Percentiles rank a stretch among this genome's conserved stretches.
These are phyloP conservation scores for Eustoma russellianum DNA, from an alignment of 257 asterid species.

Conservation along the genomic window DNA sequence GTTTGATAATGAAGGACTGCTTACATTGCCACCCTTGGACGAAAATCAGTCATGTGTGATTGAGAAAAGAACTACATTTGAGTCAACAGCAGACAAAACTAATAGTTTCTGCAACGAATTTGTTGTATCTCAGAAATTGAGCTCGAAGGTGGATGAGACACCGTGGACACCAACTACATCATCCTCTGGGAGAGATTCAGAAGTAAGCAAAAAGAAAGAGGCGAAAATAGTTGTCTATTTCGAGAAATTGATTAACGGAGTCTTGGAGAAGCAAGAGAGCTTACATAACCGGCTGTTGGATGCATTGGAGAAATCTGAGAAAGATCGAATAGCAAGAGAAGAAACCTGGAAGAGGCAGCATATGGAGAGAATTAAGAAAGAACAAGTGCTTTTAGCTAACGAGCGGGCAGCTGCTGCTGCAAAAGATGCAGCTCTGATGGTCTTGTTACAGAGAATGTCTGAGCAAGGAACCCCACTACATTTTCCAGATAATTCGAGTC, in stretches of 20 bases:
- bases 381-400: slow-evolving; percentile 40
- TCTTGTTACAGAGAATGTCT: slow-evolving; percentile 47
- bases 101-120: slow-evolving; percentile 24
- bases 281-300: slow-evolving; percentile 54
- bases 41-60: slow-evolving; percentile 16
- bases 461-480: slow-evolving; percentile 29
- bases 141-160: slow-evolving; percentile 28
- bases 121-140: slow-evolving; percentile 21
- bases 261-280: slow-evolving; percentile 56
- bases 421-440: slow-evolving; percentile 58
- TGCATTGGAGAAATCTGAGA: slow-evolving; percentile 52
- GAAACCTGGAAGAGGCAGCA: slow-evolving; percentile 69
- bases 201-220: slow-evolving; percentile 38
- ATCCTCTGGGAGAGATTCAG: slow-evolving; percentile 45
- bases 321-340: slow-evolving; percentile 48
- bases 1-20: slow-evolving; percentile 29
- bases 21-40: slow-evolving; percentile 23
- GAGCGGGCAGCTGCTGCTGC: slow-evolving; percentile 48
- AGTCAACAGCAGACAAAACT: slow-evolving; percentile 22
- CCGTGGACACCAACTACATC: slow-evolving; percentile 55
- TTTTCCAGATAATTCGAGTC: slow-evolving; percentile 26
- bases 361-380: slow-evolving; percentile 52
- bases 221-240: slow-evolving; percentile 45
- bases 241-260: slow-evolving; percentile 55
- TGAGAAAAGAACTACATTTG: slow-evolving; percentile 21